These are phyloP conservation scores for Closterium sp. DNA, from an alignment of 139 green algal genomes.

Conservation along the genomic window DNA sequence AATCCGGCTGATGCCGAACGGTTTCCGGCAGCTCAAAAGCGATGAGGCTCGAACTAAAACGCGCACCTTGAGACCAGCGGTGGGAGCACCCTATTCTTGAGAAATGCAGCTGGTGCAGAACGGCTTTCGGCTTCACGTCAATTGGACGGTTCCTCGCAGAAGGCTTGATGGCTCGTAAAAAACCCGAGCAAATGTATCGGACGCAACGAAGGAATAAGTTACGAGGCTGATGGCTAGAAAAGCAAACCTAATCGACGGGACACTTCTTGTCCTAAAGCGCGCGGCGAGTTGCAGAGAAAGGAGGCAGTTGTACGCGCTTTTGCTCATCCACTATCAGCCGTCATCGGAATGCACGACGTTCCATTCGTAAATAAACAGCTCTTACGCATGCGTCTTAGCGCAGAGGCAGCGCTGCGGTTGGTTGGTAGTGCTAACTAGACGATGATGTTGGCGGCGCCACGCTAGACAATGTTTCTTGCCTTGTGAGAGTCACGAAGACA, in stretches of 20 bases:
- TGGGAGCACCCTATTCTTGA: neutral
- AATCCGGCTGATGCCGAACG: too few species aligned
- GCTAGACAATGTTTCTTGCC: neutral
- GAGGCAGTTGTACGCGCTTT: neutral
- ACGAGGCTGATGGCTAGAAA: neutral
- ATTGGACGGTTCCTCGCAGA: too few species aligned
- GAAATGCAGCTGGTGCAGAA: too few species aligned
- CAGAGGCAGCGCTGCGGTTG: neutral
- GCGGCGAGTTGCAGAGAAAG: neutral
- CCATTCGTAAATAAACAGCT: neutral
- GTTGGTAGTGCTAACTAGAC: neutral
- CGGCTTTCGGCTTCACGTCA: neutral
- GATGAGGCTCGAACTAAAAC: neutral
- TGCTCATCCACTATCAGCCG: neutral
- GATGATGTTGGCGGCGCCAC: neutral
- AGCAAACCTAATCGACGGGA: neutral
- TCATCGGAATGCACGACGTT: neutral
- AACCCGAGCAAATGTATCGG: neutral
- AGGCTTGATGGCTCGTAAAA: neutral
- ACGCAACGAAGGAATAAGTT: neutral
- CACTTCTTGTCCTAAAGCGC: neutral
- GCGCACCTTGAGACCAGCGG: neutral
- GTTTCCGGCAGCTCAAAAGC: too few species aligned
- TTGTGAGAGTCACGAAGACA: neutral
- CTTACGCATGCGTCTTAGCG: neutral